Percentiles rank a stretch among this genome's conserved stretches.
Evolutionary conservation across 495 filamentous ascomycete genomes (phyloP).

Genomic region (Cenococcum geophilum): DNA sequence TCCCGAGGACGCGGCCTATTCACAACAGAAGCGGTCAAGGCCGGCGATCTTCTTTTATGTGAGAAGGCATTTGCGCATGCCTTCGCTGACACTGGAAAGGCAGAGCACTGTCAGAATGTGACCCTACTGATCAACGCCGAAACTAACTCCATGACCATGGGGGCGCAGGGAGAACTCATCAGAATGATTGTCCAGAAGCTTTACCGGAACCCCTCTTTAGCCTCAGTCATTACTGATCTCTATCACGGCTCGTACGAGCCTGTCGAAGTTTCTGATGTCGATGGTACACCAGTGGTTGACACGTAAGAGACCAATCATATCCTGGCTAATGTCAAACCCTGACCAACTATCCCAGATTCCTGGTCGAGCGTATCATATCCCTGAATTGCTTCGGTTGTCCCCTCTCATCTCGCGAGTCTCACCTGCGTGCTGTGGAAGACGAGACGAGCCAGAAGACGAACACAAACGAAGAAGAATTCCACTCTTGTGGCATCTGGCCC

Average conservation of each 20-base stretch:
- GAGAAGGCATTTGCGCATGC: slow-evolving; percentile 50
- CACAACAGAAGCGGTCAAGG: slow-evolving; percentile 43
- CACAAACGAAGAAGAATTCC: too few relatives aligned
- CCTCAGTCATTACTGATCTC: slow-evolving; percentile 39
- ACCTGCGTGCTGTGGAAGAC: too few relatives aligned
- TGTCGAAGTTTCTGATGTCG: slow-evolving; percentile 38
- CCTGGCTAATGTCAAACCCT: too few relatives aligned
- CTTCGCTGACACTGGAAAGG: slow-evolving; percentile 25
- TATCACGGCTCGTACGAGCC: slow-evolving; percentile 40
- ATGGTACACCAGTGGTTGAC: slow-evolving; percentile 48
- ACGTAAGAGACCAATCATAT: slow-evolving; percentile 37
- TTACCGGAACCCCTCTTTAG: slow-evolving; percentile 46
- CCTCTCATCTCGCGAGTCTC: too few relatives aligned
- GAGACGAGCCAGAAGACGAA: too few relatives aligned
- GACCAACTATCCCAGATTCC: slow-evolving; percentile 41
- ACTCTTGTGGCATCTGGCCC: slow-evolving; percentile 50
- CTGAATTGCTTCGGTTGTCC: slow-evolving; percentile 49
- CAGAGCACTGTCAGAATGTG: slow-evolving; percentile 22
- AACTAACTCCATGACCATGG: slow-evolving; percentile 30
- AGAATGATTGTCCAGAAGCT: slow-evolving; percentile 42
- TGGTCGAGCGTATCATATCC: slow-evolving; percentile 43
- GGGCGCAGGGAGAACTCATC: slow-evolving; percentile 40
- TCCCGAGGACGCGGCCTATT: slow-evolving; percentile 45
- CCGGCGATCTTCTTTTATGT: slow-evolving; percentile 50
- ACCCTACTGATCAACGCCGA: slow-evolving; percentile 39